Conservation (phyloP, 768 basidiomycete species). For the Phanerodontia chrysosporium region DNA sequence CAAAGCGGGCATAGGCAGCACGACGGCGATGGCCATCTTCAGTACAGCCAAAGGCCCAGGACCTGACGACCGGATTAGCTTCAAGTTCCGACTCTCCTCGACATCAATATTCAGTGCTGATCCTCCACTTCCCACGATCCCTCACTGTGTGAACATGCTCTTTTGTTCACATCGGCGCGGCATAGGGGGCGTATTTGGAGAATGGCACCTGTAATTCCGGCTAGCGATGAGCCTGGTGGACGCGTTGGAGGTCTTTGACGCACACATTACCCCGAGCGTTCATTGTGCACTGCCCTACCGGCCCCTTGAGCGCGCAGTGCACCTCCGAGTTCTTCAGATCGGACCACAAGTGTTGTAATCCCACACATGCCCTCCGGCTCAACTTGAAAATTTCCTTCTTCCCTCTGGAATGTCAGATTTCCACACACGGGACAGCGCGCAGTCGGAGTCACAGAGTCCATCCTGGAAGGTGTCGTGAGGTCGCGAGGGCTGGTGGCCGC, state of each 20-base stretch:
- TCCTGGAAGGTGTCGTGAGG: neutral
- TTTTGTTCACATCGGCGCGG: neutral
- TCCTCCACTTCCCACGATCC: neutral
- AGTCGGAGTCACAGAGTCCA: neutral
- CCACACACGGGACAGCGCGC: neutral
- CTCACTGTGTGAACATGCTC: neutral
- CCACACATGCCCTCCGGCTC: neutral
- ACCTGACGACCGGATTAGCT: constrained; percentile 8
- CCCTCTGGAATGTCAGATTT: neutral
- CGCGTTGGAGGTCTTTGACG: neutral
- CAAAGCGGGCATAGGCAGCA: constrained; percentile 7
- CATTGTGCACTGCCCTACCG: too few relatives aligned
- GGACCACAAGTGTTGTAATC: neutral
- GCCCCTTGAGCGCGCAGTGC: neutral
- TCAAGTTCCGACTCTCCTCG: neutral
- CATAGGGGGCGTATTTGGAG: too few relatives aligned
- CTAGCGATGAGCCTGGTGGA: neutral
- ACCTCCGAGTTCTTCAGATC: neutral
- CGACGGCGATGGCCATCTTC: constrained; percentile 3
- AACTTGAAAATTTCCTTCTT: neutral
- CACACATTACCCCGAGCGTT: neutral
- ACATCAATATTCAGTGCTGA: constrained; percentile 2
- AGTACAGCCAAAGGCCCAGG: neutral
- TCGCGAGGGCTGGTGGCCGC: neutral
- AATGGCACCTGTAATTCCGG: too few relatives aligned